These are phyloP conservation scores for Paralagenidium karlingii DNA, from an alignment of 352 stramenopile species.

Conservation along the genomic window DNA sequence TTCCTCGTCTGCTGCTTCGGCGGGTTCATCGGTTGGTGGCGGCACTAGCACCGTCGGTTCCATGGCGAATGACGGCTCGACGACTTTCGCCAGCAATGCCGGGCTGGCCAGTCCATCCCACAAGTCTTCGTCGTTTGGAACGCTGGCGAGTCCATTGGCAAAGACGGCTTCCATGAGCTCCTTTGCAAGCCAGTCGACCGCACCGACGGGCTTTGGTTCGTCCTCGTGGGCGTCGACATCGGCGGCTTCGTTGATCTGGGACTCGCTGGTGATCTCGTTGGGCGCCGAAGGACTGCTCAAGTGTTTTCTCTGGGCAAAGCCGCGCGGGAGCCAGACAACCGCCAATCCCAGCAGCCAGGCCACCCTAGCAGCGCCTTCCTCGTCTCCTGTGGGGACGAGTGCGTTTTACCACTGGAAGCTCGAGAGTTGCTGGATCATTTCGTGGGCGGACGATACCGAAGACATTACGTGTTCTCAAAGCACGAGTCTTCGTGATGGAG, in stretches of 20 bases:
- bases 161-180: too few species aligned
- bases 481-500: constrained; percentile 58
- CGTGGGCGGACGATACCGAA: constrained; percentile 66
- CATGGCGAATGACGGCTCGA: too few species aligned
- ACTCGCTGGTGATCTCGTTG: constrained; percentile 61
- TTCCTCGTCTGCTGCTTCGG: too few species aligned
- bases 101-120: too few species aligned
- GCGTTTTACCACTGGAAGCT: constrained; percentile 48
- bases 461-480: constrained; percentile 80
- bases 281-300: constrained; percentile 65
- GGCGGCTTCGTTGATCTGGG: constrained; percentile 40
- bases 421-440: constrained; percentile 75
- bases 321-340: constrained; percentile 13
- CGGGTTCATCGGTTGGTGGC: too few species aligned
- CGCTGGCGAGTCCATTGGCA: too few species aligned
- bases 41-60: too few species aligned
- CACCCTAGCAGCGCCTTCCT: too few species aligned
- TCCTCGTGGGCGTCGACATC: constrained; percentile 60
- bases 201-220: constrained; percentile 12
- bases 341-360: not conserved
- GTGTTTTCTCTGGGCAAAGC: constrained; percentile 72
- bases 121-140: too few species aligned
- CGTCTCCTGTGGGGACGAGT: too few species aligned
- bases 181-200: too few species aligned
- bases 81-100: too few species aligned